A percentile compares a stretch with the other conserved stretches of the same genome.
These are phyloP conservation scores for Taiozyma sp. DNA, from an alignment of 1,139 yeast species.

Conservation along the genomic window DNA sequence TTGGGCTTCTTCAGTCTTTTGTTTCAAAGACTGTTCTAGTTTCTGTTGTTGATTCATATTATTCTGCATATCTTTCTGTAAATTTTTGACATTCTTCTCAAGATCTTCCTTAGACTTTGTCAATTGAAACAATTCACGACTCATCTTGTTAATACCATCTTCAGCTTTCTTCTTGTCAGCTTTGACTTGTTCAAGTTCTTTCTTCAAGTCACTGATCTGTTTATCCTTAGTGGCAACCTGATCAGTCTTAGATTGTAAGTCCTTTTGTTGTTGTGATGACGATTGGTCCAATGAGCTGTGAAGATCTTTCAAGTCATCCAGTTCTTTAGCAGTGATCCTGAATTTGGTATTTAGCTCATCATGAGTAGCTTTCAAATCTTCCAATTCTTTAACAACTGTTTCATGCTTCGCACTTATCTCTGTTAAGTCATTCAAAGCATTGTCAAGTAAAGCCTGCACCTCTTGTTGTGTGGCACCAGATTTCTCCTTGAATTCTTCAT, in stretches of 20 bases:
- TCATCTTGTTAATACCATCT: constrained; percentile 87
- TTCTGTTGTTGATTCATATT: constrained; percentile 25
- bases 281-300: constrained; percentile 27
- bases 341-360: constrained; percentile 6
- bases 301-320: constrained; percentile 17
- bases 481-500: constrained; percentile 30
- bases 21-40: constrained; percentile 23
- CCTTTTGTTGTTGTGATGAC: constrained; percentile 8
- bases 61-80: constrained; percentile 35
- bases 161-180: constrained; percentile 66
- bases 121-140: constrained; percentile 67
- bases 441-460: constrained; percentile 6
- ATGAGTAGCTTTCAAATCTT: constrained; percentile 8
- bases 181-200: constrained; percentile 34
- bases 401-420: constrained; percentile 10
- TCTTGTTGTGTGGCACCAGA: constrained; percentile 15
- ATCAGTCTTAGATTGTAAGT: constrained; percentile 6
- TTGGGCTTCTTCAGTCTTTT: constrained; percentile 18
- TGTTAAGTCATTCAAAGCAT: constrained; percentile 7
- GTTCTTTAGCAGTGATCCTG: constrained; percentile 4
- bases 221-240: constrained; percentile 26
- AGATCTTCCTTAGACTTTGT: constrained; percentile 52
- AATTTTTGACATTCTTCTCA: constrained; percentile 38
- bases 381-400: constrained; percentile 17
- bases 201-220: constrained; percentile 32